Evolutionary conservation across 768 basidiomycete species (phyloP).

Genomic region (Sarcodon aspratus): DNA sequence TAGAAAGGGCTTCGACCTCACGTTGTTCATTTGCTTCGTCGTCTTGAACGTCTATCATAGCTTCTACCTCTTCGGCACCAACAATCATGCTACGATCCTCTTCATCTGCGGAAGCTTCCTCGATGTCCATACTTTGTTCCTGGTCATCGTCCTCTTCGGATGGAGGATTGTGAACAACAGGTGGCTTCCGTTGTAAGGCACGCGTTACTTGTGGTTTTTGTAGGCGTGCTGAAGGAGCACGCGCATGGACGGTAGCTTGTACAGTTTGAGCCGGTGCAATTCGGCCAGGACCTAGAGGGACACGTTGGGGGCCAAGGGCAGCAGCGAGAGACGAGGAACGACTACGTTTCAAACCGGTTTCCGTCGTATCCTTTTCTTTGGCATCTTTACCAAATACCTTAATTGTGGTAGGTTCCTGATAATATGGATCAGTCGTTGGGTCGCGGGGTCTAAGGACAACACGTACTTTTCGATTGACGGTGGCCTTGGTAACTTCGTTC

Average conservation of each 20-base stretch:
- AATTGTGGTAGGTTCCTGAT: constrained; percentile 2
- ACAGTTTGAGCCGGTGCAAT: constrained; percentile 12
- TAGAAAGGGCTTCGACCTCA: constrained; percentile 18
- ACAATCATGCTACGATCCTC: constrained; percentile 28
- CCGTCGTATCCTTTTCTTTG: constrained; percentile 52
- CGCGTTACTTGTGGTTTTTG: constrained; percentile 4
- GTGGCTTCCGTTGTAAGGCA: constrained; percentile 17
- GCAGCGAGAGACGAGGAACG: constrained; percentile 58
- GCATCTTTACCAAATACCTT: constrained; percentile 15
- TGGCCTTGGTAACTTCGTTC: constrained; percentile 70
- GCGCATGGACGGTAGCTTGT: constrained; percentile 6
- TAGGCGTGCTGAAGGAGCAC: constrained; percentile 2
- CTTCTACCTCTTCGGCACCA: constrained; percentile 47
- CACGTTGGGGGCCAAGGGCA: constrained; percentile 52
- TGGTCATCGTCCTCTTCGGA: constrained; percentile 26
- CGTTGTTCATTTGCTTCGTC: constrained; percentile 30
- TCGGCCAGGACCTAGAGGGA: constrained; percentile 54
- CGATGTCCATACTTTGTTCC: constrained; percentile 47
- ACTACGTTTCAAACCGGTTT: constrained; percentile 43
- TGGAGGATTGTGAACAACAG: constrained; percentile 25
- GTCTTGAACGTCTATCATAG: constrained; percentile 47
- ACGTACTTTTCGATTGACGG: constrained; percentile 63
- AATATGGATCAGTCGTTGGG: neutral
- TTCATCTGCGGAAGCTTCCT: constrained; percentile 25
- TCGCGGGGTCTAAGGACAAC: too few relatives aligned